A percentile compares a stretch with the other conserved stretches of the same genome.
phyloP scores from a whole-genome alignment of 495 filamentous ascomycete genomes.

The Collariella sp. region DNA sequence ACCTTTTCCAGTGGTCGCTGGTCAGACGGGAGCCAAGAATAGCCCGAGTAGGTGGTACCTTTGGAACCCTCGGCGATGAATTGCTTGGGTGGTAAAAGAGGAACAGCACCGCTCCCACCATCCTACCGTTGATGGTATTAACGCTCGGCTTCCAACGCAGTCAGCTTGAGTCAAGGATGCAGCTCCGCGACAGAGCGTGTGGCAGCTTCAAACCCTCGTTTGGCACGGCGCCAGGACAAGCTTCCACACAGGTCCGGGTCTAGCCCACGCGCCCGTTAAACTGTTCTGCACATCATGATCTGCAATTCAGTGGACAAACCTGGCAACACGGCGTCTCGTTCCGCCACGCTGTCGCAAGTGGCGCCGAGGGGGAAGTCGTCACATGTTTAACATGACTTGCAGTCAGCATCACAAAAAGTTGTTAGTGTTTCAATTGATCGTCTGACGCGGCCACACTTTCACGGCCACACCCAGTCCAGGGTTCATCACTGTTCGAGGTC shows the following conservation, averaged over 20 bases:
- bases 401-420: neutral
- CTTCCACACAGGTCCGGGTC: neutral
- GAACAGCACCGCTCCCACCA: neutral
- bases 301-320: neutral
- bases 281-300: neutral
- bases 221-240: neutral
- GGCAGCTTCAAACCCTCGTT: conserved; percentile 6
- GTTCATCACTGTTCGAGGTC: too few relatives aligned
- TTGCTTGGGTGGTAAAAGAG: neutral
- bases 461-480: too few relatives aligned
- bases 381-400: neutral
- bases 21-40: conserved; percentile 11
- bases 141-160: too few relatives aligned
- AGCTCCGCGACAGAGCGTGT: neutral
- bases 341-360: neutral
- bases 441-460: too few relatives aligned
- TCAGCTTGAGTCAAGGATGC: neutral
- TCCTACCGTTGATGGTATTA: too few relatives aligned
- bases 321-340: neutral
- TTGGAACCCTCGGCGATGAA: neutral
- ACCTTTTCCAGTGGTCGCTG: too few relatives aligned
- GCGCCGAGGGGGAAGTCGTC: neutral
- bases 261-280: conserved; percentile 14
- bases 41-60: too few relatives aligned
- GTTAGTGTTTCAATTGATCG: neutral